Evolutionary conservation across 83 land plant species (phyloP).

Genomic region (Picea abies): DNA sequence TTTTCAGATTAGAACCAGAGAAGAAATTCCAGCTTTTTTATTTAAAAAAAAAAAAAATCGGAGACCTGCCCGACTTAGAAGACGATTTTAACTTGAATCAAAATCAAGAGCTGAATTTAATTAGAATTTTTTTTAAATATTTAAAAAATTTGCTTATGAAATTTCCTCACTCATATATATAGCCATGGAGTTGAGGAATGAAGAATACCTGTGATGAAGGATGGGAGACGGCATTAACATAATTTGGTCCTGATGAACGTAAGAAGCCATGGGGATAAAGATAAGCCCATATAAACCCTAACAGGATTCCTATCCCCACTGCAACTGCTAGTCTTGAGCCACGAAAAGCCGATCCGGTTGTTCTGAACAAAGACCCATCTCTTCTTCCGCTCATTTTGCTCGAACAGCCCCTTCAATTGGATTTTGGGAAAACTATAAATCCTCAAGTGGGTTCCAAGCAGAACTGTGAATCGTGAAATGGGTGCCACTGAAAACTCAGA

Average conservation of each 20-base stretch:
- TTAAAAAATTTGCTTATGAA: too few species aligned
- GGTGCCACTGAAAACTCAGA: background rate
- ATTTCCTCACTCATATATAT: too few species aligned
- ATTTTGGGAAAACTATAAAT: background rate
- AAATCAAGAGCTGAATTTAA: background rate
- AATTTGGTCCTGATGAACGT: slow-evolving; percentile 13
- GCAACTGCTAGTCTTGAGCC: slow-evolving; percentile 43
- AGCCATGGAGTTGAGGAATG: background rate
- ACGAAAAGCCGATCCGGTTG: slow-evolving; percentile 15
- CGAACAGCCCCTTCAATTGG: background rate
- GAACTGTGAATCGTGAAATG: background rate
- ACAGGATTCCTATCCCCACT: slow-evolving; percentile 38
- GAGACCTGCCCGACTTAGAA: background rate
- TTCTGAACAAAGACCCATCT: slow-evolving; percentile 23
- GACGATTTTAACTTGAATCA: background rate
- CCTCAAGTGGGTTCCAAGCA: background rate
- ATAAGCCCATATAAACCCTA: slow-evolving; percentile 53
- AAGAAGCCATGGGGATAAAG: slow-evolving; percentile 48
- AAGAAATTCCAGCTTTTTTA: background rate
- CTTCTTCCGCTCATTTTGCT: slow-evolving; percentile 26
- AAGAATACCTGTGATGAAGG: slow-evolving; percentile 6
- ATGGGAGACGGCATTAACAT: slow-evolving; percentile 1
- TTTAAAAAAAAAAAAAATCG: too few species aligned
- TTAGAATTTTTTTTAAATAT: too few species aligned
- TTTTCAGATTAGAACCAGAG: background rate